Evolutionary conservation across 345 rosid species (phyloP), one percentile per base, ranked within the genome.

Genomic region (Brassica nigra): DNA sequence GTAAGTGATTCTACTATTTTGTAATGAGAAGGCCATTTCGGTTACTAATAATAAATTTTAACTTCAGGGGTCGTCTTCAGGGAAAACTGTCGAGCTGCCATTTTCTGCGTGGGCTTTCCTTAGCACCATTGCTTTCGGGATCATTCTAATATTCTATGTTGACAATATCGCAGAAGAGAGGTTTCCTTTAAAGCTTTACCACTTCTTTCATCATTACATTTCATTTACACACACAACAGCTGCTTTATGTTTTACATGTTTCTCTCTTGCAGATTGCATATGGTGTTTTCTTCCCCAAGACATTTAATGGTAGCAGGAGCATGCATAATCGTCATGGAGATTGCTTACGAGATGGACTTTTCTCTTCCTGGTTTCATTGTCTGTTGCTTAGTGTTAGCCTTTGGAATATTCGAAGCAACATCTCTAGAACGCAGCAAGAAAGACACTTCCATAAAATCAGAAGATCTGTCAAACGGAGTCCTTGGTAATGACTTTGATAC

Each of bases 211-310:
- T 65, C 69, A 15, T 18, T 11, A 6, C 57, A 58, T 29, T 39
- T n/a, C 55, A 75, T 39, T 18, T 6, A 30, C 23, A 37, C 62
- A 6, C 61, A 12, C 15, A 49, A 30, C n/a, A 30, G 1, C 6
- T 23, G 7, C 55, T 52, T 58, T 14, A 20, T 33, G 3, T 39
- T 12, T 58, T 83, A 37, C 52, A 4, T 44, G 74, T 70, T 73
- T 15, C 14, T 30, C 52, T 80, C 27, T 71, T 82, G 76, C 76
- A 95, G 97, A 87, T 80, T 95, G 87, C 98, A 93, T 79, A 89
- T 95, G 96, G 99, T 95, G 83, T 93, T 95, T 89, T 95, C 99
- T 67, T 95, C 99, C 10, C 99, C 98, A 18, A 87, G 98, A 81
- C 99, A 93, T 88, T 85, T 95, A 76, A 74, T 91, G 92, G 93